Evolutionary conservation across 306 rosid species (phyloP).

Genomic region (Inga leiocalycina): DNA sequence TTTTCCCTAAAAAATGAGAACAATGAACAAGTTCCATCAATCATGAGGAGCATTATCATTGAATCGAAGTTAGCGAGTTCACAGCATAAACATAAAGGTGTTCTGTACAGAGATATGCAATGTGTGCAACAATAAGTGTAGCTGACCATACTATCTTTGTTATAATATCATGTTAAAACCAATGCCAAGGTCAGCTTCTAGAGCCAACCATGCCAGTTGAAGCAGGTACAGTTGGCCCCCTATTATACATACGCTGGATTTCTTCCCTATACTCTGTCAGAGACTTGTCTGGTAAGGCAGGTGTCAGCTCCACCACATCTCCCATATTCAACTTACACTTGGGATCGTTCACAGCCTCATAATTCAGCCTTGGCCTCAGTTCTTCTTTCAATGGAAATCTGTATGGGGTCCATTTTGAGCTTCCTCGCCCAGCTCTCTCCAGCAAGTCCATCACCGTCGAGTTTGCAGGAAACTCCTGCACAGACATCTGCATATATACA

Average conservation of each 20-base stretch:
- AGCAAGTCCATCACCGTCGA: slow-evolving; percentile 72
- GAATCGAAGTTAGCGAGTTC: slow-evolving; percentile 54
- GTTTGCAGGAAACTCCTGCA: slow-evolving; percentile 81
- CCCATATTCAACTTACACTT: slow-evolving; percentile 91
- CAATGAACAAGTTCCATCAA: slow-evolving; percentile 7
- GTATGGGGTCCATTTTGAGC: slow-evolving; percentile 68
- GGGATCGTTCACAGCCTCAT: slow-evolving; percentile 69
- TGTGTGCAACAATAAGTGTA: slow-evolving; percentile 26
- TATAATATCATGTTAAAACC: not conserved
- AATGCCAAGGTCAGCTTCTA: slow-evolving; percentile 53
- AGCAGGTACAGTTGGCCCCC: slow-evolving; percentile 61
- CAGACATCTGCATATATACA: slow-evolving; percentile 79
- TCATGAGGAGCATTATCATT: slow-evolving; percentile 37
- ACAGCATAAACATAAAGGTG: slow-evolving; percentile 35
- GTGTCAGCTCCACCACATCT: slow-evolving; percentile 88
- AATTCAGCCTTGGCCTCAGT: slow-evolving; percentile 88
- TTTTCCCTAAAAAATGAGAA: not conserved
- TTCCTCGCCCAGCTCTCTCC: slow-evolving; percentile 73
- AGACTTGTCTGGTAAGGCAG: slow-evolving; percentile 77
- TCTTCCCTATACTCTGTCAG: slow-evolving; percentile 90
- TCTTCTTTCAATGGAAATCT: slow-evolving; percentile 91
- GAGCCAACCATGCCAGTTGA: slow-evolving; percentile 62
- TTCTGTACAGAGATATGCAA: slow-evolving; percentile 54
- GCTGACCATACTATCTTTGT: slow-evolving; percentile 28
- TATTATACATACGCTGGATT: slow-evolving; percentile 90